Evolutionary conservation across 352 stramenopile species (phyloP), one percentile per base, ranked within the genome.

Genomic region (Phytophthora pini): DNA sequence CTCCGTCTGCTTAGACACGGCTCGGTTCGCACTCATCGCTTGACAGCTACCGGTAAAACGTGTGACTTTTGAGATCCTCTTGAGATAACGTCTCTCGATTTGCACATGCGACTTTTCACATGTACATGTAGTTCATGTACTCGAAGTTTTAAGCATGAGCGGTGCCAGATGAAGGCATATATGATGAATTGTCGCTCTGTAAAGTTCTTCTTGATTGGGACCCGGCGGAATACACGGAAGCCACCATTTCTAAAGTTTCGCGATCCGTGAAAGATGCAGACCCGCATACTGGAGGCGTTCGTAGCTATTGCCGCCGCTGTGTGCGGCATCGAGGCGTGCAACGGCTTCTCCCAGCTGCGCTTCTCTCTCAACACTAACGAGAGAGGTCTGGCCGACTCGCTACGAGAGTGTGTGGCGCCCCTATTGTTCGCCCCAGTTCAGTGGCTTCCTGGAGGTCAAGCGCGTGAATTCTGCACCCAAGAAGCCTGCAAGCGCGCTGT

Each of bases 11-110:
- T 75, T 56, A 26, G 76, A 82, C 44, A 92, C 73, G 24, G 76
- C 55, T 56, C 86, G 79, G 51, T 94, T 93, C 15, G 53, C 59
- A 70, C 86, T 94, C 86, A 94, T 94, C 10, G 4, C 26, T 7
- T 15, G 24, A 26, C 24, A 26, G 24, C 17, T 20, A 26, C 24
- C 2, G 24, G 24, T 26, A 26, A 26, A 26, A 4, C 24, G 2
- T 39, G 36, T 17, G 36, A 20, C 36, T 17, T 41, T 41, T 41
- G 15, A 17, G 36, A 41, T 41, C 29, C 9, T 34, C 0, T 0
- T 12, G 31, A 11, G 31, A 34, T 8, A 34, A 31, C 27, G 27
- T 31, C 34, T 43, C 38, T 43, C 38, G 38, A 43, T 43, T 43
- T 43, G 38, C 38, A 43, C n/a, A 22, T 22, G 38, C 38, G 38